Percentiles rank a stretch among this genome's conserved stretches.
phyloP scores from a whole-genome alignment of 2,329 filamentous ascomycete species.

The Neofusicoccum sp. region DNA sequence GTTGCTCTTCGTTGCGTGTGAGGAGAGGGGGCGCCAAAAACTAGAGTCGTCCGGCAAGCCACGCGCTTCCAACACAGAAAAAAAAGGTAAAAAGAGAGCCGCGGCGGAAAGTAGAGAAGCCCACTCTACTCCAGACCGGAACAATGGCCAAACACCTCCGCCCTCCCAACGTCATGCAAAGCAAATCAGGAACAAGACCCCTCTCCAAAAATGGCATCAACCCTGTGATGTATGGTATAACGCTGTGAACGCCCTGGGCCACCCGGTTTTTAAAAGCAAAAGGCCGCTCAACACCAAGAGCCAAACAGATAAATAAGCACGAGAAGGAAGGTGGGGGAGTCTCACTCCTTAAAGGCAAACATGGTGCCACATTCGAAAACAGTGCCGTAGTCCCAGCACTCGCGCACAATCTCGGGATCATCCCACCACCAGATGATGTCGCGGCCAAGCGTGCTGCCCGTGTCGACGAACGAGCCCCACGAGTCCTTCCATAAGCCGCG shows the following conservation, averaged over 20 bases:
- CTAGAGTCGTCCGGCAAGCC: too few relatives aligned
- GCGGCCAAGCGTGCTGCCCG: conserved; percentile 16
- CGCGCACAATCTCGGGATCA: conserved; percentile 35
- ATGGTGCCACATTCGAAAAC: conserved; percentile 38
- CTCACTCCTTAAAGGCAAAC: conserved; percentile 33
- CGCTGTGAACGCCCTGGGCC: neutral
- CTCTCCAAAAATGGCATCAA: neutral
- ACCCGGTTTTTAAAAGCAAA: conserved; percentile 3
- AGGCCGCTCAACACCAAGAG: neutral
- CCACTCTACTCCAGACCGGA: neutral
- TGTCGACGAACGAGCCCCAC: conserved; percentile 38
- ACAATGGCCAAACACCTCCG: neutral
- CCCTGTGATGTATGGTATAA: neutral
- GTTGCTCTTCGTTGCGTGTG: neutral
- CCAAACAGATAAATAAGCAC: neutral
- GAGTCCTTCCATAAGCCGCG: conserved; percentile 38
- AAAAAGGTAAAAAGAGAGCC: too few relatives aligned
- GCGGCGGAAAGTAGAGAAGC: neutral
- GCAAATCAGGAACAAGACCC: neutral
- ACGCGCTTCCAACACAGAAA: too few relatives aligned
- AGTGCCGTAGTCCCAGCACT: conserved; percentile 35
- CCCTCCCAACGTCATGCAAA: neutral
- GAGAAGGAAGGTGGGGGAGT: neutral
- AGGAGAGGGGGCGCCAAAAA: too few relatives aligned
- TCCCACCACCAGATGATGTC: conserved; percentile 39